Conservation (phyloP, 75 land plant genomes). For the Pseudotsuga menziesii region DNA sequence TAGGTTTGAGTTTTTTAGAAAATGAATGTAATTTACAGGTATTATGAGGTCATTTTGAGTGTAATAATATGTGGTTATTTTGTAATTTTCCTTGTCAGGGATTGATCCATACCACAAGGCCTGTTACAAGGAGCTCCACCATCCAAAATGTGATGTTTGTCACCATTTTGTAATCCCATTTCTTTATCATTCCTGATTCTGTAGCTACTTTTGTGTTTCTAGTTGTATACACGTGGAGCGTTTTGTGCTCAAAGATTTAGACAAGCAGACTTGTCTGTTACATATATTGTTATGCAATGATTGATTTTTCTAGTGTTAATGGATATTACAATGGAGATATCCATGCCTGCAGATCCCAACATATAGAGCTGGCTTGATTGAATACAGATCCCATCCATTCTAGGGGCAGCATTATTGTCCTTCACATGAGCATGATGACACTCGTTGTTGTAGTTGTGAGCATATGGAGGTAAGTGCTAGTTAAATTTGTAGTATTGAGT, state of each 20-base stretch:
- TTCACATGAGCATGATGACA: slow-evolving; percentile 78
- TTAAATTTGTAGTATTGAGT: too few relatives aligned
- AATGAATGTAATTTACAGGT: too few relatives aligned
- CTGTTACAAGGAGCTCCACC: slow-evolving; percentile 85
- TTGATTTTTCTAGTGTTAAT: too few relatives aligned
- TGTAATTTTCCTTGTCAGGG: slow-evolving; percentile 87
- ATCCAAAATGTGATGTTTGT: slow-evolving; percentile 98
- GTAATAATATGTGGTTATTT: neutral
- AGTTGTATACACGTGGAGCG: too few relatives aligned
- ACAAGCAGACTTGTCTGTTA: too few relatives aligned
- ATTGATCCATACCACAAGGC: slow-evolving; percentile 70
- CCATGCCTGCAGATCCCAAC: slow-evolving; percentile 75
- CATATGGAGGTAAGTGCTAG: slow-evolving; percentile 69
- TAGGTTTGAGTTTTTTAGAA: too few relatives aligned
- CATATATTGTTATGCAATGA: too few relatives aligned
- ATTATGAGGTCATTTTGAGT: too few relatives aligned
- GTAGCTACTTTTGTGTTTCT: neutral
- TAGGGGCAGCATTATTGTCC: slow-evolving; percentile 98
- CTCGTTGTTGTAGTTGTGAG: slow-evolving; percentile 97
- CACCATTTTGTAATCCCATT: slow-evolving; percentile 70
- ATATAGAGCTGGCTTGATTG: slow-evolving; percentile 83
- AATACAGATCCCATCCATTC: slow-evolving; percentile 97
- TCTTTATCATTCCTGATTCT: neutral
- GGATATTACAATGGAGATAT: neutral
- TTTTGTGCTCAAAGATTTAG: too few relatives aligned